Base-by-base conservation (phyloP, 179 eudicot genomes). In the Heliamphora pulchella region DNA sequence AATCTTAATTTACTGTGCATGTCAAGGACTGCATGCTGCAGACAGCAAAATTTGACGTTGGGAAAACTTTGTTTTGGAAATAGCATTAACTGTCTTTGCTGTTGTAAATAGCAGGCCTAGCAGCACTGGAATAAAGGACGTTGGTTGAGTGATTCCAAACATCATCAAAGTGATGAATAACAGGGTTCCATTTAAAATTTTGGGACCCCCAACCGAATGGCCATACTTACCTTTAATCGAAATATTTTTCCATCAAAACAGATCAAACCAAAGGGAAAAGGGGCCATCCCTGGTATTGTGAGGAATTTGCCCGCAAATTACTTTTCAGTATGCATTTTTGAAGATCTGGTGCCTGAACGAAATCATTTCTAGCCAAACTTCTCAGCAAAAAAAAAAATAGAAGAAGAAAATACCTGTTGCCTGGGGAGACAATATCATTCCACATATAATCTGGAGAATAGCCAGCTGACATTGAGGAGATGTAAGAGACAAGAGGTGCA, bases 371-470 rank as follows among this genome's bases (percentile, higher is more conserved):
- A 64, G 5, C 46, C 14, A 51, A 31, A n/a, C n/a, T n/a, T n/a
- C n/a, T n/a, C n/a, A n/a, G n/a, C n/a, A n/a, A n/a, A n/a, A n/a
- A n/a, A n/a, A n/a, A n/a, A n/a, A n/a, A n/a, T n/a, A 0, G 17
- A 15, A 63, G 48, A 9, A n/a, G n/a, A 22, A 48, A 14, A 48
- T 71, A 91, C 94, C 94, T 81, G 88, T 82, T 81, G 91, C 91
- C 79, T 87, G 89, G 65, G 94, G 92, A 41, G 94, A 91, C 51
- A 90, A 83, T 79, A 88, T 90, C 62, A 89, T 86, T 68, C 91
- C 90, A 74, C 77, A 88, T 39, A 91, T 85, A 80, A 91, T 89
- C 78, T 80, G 85, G 71, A 91, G 91, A 80, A 90, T 64, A 72
- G 87, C 84, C 72, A 77, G 84, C 70, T 89, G 91, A 79, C 92